These are phyloP conservation scores for Citrus trifoliata DNA, from an alignment of 345 rosid genomes.

Conservation along the genomic window DNA sequence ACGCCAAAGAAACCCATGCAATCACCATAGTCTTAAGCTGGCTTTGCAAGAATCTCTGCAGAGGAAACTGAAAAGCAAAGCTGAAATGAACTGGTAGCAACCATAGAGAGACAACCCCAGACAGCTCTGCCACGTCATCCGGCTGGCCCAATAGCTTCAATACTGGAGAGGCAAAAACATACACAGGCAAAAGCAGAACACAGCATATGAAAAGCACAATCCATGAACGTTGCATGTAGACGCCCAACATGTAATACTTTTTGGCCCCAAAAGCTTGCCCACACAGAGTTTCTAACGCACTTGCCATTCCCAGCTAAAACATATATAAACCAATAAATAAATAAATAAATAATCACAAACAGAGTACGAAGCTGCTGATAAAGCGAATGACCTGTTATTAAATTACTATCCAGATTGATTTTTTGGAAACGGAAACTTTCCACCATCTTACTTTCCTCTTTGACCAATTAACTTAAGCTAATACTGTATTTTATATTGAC, in stretches of 20 bases:
- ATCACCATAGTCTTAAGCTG: conserved; percentile 57
- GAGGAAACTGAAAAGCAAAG: conserved; percentile 67
- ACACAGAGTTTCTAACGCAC: conserved; percentile 59
- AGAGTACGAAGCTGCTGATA: no score
- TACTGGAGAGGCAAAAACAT: conserved; percentile 45
- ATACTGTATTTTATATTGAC: neutral
- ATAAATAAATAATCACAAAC: no score
- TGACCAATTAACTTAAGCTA: neutral
- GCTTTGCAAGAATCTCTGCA: conserved; percentile 70
- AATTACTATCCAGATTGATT: no score
- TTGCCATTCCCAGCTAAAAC: conserved; percentile 64
- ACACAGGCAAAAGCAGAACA: conserved; percentile 51
- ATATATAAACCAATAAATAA: no score
- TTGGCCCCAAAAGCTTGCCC: conserved; percentile 76
- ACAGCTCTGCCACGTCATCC: neutral
- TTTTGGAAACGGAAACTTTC: no score
- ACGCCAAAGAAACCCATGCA: conserved; percentile 46
- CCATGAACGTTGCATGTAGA: conserved; percentile 78
- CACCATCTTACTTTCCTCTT: neutral
- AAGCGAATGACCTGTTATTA: no score
- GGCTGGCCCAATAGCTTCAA: conserved; percentile 69
- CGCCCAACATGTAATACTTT: conserved; percentile 62
- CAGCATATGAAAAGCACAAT: conserved; percentile 49
- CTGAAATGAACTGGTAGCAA: conserved; percentile 74
- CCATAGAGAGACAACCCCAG: conserved; percentile 42